These are phyloP conservation scores for Fusarium longipes DNA, from an alignment of 2,329 filamentous ascomycete genomes.

Conservation along the genomic window DNA sequence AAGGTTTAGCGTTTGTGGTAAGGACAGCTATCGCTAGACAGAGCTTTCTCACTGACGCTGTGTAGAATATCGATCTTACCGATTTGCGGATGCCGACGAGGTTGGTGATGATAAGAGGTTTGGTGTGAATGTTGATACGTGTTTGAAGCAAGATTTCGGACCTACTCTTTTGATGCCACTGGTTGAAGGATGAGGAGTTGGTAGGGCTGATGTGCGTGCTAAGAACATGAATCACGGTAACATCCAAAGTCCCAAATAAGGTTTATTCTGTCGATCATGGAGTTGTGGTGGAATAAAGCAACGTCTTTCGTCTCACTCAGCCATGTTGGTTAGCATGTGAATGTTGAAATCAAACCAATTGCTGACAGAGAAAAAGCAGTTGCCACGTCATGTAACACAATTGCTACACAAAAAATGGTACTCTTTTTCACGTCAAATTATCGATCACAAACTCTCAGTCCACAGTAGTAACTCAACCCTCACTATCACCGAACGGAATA, in stretches of 20 bases:
- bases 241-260: neutral
- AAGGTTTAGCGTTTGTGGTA: constrained; percentile 38
- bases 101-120: neutral
- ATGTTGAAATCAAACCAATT: neutral
- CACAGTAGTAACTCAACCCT: neutral
- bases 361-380: neutral
- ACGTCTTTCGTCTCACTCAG: constrained; percentile 18
- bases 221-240: neutral
- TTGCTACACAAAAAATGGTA: constrained; percentile 5
- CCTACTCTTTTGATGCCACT: constrained; percentile 24
- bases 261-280: constrained; percentile 4
- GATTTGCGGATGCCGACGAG: constrained; percentile 23
- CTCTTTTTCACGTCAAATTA: neutral
- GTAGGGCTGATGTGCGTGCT: neutral
- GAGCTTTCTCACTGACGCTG: neutral
- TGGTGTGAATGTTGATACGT: constrained; percentile 32
- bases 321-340: neutral
- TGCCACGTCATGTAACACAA: neutral
- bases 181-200: neutral
- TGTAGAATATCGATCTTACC: constrained; percentile 34
- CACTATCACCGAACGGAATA: neutral
- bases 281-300: neutral
- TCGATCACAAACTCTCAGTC: neutral
- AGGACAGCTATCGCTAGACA: neutral
- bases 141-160: constrained; percentile 33